Evolutionary conservation across 2,329 filamentous ascomycete genomes (phyloP).

Genomic region (Claviceps cyperi): DNA sequence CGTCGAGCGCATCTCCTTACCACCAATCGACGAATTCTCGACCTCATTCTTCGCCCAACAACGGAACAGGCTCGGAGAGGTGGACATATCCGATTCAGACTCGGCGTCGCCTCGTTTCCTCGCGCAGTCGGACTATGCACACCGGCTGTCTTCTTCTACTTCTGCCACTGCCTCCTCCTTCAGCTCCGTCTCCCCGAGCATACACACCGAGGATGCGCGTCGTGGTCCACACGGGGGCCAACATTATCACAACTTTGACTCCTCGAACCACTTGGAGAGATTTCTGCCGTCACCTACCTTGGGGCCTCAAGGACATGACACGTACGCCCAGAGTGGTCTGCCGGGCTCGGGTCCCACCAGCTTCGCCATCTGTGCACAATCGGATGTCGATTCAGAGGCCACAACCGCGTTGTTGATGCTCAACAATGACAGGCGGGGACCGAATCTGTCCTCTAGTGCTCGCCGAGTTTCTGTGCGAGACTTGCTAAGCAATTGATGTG

Average conservation of each 20-base stretch:
- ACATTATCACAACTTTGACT: conserved; percentile 27
- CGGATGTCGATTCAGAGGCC: conserved; percentile 58
- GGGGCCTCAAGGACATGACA: conserved; percentile 28
- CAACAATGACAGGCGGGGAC: conserved; percentile 57
- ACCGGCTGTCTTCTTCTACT: conserved; percentile 18
- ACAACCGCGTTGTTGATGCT: conserved; percentile 81
- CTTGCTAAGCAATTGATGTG: conserved; percentile 33
- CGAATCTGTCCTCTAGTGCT: conserved; percentile 14
- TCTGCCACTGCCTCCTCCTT: no score
- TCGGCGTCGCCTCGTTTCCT: conserved; percentile 33
- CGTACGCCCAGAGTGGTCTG: conserved; percentile 26
- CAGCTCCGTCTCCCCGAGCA: conserved; percentile 34
- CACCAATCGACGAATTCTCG: conserved; percentile 24
- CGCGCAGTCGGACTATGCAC: conserved; percentile 18
- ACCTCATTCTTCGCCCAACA: conserved; percentile 24
- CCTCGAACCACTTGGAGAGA: no score
- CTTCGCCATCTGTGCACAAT: conserved; percentile 39
- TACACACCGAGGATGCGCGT: conserved; percentile 29
- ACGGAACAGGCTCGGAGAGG: conserved; percentile 22
- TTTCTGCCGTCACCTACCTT: conserved; percentile 35
- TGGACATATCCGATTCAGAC: conserved; percentile 48
- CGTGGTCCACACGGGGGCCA: conserved; percentile 35
- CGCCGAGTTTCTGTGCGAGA: conserved; percentile 41
- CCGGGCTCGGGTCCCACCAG: conserved; percentile 43
- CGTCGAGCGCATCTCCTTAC: conserved; percentile 18